Base-by-base conservation (phyloP, 805 yeast genomes). In the Yamadazyma olivae region DNA sequence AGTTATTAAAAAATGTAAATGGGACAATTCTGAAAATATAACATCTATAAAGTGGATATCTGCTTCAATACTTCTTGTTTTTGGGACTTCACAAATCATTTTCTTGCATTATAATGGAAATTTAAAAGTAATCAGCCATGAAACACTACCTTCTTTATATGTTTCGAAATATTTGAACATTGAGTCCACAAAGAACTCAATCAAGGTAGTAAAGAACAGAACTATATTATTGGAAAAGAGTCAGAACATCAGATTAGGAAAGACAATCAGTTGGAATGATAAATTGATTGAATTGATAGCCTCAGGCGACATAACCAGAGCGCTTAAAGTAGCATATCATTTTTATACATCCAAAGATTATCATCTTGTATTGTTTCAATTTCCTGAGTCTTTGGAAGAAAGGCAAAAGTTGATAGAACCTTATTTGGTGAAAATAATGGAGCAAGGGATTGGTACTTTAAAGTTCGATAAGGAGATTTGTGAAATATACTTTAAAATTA, bases 201-300 rank as follows among this genome's bases (percentile, higher is more conserved):
- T 44, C 4, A 44, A 41, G 9, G 29, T 35, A 1, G 33, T 41
- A 4, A 41, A 44, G 28, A 34, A 35, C 18, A 33, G 40, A 14
- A 22, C 41, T n/a, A 17, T 41, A 15, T n/a, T 35, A 13, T 9
- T 21, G 3, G 29, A 33, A 5, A 20, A 18, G 20, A 19, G 29
- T 20, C 29, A 17, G 14, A 30, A 12, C 2, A 15, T 87, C 0
- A 71, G 61, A 5, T 67, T 80, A 2, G 95, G 90, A 0, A 64
- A 77, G 17, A 56, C 78, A 12, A 63, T 78, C 2, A 78, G 72
- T 46, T 87, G 89, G 95, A 86, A 82, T 0, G 90, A 83, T 45
- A 62, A 68, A 18, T 54, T 85, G 1, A 54, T 74, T 39, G 64
- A 57, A 5, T 50, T 74, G 9, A 61, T 87, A 32, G 62, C 73